Percentiles rank a stretch among this genome's conserved stretches.
Evolutionary conservation across 805 yeast genomes (phyloP).

Genomic region (Myxozyma geophila): DNA sequence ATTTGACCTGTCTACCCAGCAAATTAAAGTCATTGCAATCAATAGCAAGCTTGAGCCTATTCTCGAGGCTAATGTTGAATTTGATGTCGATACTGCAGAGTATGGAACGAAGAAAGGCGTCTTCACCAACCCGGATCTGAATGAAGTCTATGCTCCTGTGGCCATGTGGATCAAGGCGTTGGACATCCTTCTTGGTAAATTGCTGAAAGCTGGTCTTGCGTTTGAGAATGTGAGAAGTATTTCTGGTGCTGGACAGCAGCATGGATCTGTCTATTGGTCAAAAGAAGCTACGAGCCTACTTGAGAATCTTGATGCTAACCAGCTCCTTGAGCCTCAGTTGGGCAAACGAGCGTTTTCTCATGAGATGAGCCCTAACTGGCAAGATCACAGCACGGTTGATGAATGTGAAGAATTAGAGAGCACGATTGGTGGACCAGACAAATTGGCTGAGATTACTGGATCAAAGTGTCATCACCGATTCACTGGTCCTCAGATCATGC

Average conservation of each 20-base stretch:
- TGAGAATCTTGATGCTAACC: slow-evolving; percentile 44
- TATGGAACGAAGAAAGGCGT: slow-evolving; percentile 81
- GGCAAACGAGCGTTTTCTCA: slow-evolving; percentile 60
- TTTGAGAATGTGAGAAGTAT: slow-evolving; percentile 65
- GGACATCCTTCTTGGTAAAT: slow-evolving; percentile 60
- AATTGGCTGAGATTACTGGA: slow-evolving; percentile 72
- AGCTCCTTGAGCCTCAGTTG: slow-evolving; percentile 53
- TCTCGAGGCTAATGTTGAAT: slow-evolving; percentile 67
- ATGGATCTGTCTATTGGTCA: slow-evolving; percentile 87
- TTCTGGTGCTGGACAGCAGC: slow-evolving; percentile 90
- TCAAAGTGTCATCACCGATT: slow-evolving; percentile 87
- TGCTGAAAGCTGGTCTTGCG: slow-evolving; percentile 56
- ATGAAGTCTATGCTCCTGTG: slow-evolving; percentile 77
- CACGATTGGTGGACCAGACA: slow-evolving; percentile 61
- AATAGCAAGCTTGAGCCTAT: slow-evolving; percentile 58
- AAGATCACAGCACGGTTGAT: slow-evolving; percentile 81
- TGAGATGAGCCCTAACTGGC: slow-evolving; percentile 86
- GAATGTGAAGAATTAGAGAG: slow-evolving; percentile 68
- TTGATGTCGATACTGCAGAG: slow-evolving; percentile 64
- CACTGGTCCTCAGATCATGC: slow-evolving; percentile 90
- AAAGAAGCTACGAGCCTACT: slow-evolving; percentile 52
- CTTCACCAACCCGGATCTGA: slow-evolving; percentile 54
- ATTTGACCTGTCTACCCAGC: slow-evolving; percentile 88
- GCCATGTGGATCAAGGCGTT: slow-evolving; percentile 89
- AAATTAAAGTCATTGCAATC: slow-evolving; percentile 74